Conservation (phyloP, 176 grass and related monocot species). For the Miscanthus lutarioriparius region DNA sequence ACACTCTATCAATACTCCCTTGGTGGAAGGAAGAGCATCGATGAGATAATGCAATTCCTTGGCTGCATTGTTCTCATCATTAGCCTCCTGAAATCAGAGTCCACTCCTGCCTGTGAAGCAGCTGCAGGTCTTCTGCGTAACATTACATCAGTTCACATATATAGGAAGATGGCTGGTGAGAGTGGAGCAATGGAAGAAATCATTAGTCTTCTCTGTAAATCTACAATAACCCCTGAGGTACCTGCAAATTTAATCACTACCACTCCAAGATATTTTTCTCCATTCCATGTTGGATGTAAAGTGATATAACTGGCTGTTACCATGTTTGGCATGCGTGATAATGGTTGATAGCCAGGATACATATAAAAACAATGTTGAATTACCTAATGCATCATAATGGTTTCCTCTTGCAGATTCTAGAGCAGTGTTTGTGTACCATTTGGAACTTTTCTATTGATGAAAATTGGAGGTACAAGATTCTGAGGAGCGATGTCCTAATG, state of each 20-base stretch:
- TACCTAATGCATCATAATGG: slow-evolving; percentile 20
- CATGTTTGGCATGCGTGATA: not conserved
- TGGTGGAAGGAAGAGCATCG: slow-evolving; percentile 58
- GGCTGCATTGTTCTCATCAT: slow-evolving; percentile 55
- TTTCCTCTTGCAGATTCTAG: slow-evolving; percentile 52
- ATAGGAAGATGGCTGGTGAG: slow-evolving; percentile 52
- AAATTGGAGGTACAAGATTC: slow-evolving; percentile 52
- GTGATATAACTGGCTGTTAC: not conserved
- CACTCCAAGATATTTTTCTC: not conserved
- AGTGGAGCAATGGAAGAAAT: slow-evolving; percentile 68
- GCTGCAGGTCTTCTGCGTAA: slow-evolving; percentile 58
- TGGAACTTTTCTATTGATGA: slow-evolving; percentile 78
- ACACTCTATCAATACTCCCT: slow-evolving; percentile 69
- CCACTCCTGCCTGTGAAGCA: slow-evolving; percentile 52
- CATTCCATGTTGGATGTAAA: slow-evolving; percentile 26
- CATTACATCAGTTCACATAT: slow-evolving; percentile 54
- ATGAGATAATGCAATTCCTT: slow-evolving; percentile 74
- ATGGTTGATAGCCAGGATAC: not conserved
- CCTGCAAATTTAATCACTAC: slow-evolving; percentile 19
- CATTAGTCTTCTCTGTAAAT: slow-evolving; percentile 49
- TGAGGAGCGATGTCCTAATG: slow-evolving; percentile 47
- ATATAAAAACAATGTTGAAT: slow-evolving; percentile 24
- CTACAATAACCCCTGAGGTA: slow-evolving; percentile 61
- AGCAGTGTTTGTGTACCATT: slow-evolving; percentile 61
- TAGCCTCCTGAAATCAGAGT: slow-evolving; percentile 70